Conservation (phyloP, 441 rosid genomes). For the Omphalea diandra region DNA sequence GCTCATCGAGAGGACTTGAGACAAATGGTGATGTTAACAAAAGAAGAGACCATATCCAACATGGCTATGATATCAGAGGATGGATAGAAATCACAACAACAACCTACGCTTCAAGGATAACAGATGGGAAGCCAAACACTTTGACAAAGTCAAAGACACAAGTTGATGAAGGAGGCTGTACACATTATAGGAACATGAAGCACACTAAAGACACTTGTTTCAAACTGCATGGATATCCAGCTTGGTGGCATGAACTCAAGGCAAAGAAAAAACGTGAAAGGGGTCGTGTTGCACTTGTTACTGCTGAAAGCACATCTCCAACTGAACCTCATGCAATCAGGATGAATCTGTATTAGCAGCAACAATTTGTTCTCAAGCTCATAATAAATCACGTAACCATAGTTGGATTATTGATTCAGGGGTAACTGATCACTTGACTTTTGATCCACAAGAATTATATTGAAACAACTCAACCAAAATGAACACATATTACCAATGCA, state of each 20-base stretch:
- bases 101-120: neutral
- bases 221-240: neutral
- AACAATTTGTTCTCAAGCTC: neutral
- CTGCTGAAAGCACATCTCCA: neutral
- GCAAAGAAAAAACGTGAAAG: neutral
- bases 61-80: neutral
- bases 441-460: neutral
- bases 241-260: neutral
- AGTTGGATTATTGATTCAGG: neutral
- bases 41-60: neutral
- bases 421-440: neutral
- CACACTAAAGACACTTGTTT: neutral
- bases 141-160: neutral
- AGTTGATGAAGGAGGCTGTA: neutral
- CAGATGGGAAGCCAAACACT: neutral
- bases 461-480: neutral
- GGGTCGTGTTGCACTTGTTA: neutral
- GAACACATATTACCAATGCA: neutral
- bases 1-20: no score
- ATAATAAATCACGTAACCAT: neutral
- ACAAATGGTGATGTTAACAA: neutral
- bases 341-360: neutral
- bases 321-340: neutral
- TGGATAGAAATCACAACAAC: neutral
- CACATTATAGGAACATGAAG: neutral